Base-by-base conservation (phyloP, 1,139 yeast species). In the Martiniozyma asiatica region DNA sequence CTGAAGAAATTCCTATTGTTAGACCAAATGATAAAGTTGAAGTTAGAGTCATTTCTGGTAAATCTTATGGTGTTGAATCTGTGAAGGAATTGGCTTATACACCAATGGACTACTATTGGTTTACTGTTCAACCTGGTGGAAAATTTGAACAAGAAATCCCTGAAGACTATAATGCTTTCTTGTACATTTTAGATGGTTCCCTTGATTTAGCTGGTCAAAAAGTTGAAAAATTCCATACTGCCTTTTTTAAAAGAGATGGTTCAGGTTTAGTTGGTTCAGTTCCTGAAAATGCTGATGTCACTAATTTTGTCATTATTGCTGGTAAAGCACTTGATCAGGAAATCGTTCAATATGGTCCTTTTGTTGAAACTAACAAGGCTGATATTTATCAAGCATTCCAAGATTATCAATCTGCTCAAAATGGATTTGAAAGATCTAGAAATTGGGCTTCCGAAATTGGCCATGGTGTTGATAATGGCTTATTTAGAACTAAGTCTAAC, bases 291-390 rank as follows among this genome's bases (percentile, higher is more conserved):
- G 46, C 45, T 20, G 49, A 56, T 19, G 25, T 55, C 10, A 55
- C 73, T 3, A 68, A 71, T 39, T 73, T 85, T 44, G 72, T 80
- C 4, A 44, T 85, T 20, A 60, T 84, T 38, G 94, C 87, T 21
- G 96, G 95, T 30, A 59, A 81, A 52, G 68, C 70, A 24, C 61
- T 84, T 37, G 69, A 81, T 44, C 96, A 85, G 57, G 69, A 73
- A 12, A 66, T 79, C 32, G 81, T 81, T 23, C 94, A 85, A 51
- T 80, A 84, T 48, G 96, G 96, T 9, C 95, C 95, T 13, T 84
- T 82, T 51, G 93, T 79, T 11, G 89, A 81, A 37, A 69, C 76
- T 8, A 58, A 76, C 13, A 60, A 62, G 35, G 73, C 68, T 30
- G 68, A 69, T 43, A 75, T 82, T 38, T 65, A 68, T 42, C 58